Evolutionary conservation across 176 grass and related monocot species (phyloP).

Genomic region (Ensete glaucum): DNA sequence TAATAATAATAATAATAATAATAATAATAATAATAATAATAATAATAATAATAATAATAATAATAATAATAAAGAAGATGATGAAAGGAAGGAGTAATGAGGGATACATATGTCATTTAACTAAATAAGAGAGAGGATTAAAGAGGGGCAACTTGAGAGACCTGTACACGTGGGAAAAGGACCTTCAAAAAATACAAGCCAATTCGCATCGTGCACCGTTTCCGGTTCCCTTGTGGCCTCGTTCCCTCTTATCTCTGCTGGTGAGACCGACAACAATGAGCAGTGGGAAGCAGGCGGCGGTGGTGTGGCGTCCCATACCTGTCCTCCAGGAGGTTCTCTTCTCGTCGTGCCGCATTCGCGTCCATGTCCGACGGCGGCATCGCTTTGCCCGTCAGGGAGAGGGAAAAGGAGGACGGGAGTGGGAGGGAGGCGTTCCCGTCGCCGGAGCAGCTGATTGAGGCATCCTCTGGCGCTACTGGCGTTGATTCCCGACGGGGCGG

Average conservation of each 20-base stretch:
- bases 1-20: too few species aligned
- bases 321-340: background rate
- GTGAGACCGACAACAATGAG: background rate
- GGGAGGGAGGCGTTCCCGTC: conserved; percentile 22
- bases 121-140: too few species aligned
- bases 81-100: too few species aligned
- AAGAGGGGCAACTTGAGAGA: too few species aligned
- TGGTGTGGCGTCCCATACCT: conserved; percentile 24
- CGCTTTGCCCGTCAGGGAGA: background rate
- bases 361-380: conserved; percentile 8
- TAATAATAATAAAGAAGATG: too few species aligned
- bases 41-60: too few species aligned
- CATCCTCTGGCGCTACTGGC: conserved; percentile 70
- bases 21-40: too few species aligned
- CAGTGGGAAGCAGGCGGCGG: conserved; percentile 9
- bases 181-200: too few species aligned
- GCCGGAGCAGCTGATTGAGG: conserved; percentile 38
- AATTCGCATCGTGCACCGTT: background rate
- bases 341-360: conserved; percentile 12
- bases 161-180: too few species aligned
- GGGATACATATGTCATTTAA: too few species aligned
- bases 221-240: background rate
- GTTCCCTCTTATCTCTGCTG: background rate
- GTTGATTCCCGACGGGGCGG: conserved; percentile 62
- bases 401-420: background rate